phyloP scores from a whole-genome alignment of 345 rosid genomes.

The Aethionema arabicum region DNA sequence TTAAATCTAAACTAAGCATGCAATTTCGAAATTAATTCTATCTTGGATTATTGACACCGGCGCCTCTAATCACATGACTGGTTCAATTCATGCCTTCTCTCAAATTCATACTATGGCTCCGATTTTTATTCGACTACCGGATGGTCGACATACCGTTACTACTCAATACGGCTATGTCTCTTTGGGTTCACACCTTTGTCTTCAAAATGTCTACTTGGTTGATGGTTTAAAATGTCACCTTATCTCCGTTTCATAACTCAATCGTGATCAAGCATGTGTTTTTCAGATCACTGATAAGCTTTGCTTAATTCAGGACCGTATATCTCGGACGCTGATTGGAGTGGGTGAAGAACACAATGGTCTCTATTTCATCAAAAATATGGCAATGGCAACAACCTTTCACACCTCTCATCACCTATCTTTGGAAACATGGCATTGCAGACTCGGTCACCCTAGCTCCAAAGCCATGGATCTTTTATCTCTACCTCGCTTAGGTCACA shows the following conservation, averaged over 20 bases:
- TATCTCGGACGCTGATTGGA: too few relatives aligned
- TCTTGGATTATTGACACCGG: conserved; percentile 7
- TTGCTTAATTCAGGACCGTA: too few relatives aligned
- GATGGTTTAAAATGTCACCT: neutral
- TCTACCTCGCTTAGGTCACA: too few relatives aligned
- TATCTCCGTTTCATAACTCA: neutral
- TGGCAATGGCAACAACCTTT: too few relatives aligned
- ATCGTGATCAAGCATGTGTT: neutral
- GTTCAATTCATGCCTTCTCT: accelerated
- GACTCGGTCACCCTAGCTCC: too few relatives aligned
- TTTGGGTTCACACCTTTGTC: neutral
- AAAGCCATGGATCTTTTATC: too few relatives aligned
- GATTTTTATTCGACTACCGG: neutral
- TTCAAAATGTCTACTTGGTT: neutral
- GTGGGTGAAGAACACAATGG: too few relatives aligned
- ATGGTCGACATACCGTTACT: neutral
- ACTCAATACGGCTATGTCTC: neutral
- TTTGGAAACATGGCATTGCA: too few relatives aligned
- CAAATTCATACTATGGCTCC: accelerated
- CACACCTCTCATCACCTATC: too few relatives aligned
- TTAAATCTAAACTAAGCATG: neutral
- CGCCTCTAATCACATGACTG: neutral
- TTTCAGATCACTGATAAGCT: neutral
- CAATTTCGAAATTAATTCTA: too few relatives aligned
- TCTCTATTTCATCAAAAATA: too few relatives aligned